A percentile compares a stretch with the other conserved stretches of the same genome.
phyloP scores from a whole-genome alignment of 768 basidiomycete species.

The Fibroporia radiculosa region DNA sequence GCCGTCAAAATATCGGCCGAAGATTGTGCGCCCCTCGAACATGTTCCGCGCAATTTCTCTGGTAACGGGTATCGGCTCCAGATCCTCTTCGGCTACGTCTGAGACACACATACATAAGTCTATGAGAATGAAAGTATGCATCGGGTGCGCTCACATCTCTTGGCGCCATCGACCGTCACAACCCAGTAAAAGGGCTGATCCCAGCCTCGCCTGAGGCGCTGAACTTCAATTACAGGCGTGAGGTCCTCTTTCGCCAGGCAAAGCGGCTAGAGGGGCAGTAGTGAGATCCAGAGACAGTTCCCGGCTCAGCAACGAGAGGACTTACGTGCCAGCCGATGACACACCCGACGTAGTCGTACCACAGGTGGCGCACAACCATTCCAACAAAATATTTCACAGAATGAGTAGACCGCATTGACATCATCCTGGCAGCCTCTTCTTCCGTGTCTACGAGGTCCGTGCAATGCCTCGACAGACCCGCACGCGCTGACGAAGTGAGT shows the following conservation, averaged over 20 bases:
- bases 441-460: conserved; percentile 5
- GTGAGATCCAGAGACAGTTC: not conserved
- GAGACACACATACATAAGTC: not conserved
- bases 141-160: not conserved
- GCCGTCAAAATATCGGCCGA: conserved; percentile 31
- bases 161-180: conserved; percentile 14
- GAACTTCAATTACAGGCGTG: conserved; percentile 36
- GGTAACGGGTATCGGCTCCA: conserved; percentile 16
- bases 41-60: conserved; percentile 17
- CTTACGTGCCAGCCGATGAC: conserved; percentile 23
- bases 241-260: conserved; percentile 37
- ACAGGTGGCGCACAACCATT: conserved; percentile 13
- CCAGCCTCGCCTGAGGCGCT: conserved; percentile 30
- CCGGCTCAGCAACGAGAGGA: conserved; percentile 1
- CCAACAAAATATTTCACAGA: conserved; percentile 19
- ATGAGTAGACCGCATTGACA: conserved; percentile 6
- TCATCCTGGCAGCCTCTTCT: conserved; percentile 6
- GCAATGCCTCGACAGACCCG: conserved; percentile 4
- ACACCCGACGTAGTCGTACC: conserved; percentile 15
- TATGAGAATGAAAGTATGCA: conserved; percentile 4
- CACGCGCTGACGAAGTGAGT: not conserved
- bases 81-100: conserved; percentile 33
- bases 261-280: conserved; percentile 16
- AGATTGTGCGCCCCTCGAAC: conserved; percentile 18
- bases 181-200: conserved; percentile 45